Base-by-base conservation (phyloP, 2,329 filamentous ascomycete species). In the Phyllosticta capitalensis region DNA sequence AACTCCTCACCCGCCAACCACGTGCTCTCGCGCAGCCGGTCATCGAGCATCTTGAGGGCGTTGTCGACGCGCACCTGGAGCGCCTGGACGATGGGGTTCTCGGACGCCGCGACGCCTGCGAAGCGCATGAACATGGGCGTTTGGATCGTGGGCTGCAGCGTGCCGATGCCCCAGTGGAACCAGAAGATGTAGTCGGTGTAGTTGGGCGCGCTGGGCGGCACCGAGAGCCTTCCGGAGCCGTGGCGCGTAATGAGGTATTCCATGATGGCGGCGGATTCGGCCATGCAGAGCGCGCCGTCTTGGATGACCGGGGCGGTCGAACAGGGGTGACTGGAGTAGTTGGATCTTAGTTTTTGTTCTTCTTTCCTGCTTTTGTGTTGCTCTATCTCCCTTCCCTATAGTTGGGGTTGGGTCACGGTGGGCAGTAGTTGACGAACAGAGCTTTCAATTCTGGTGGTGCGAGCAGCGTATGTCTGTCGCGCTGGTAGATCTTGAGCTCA, bases 151-250 rank as follows among this genome's bases (percentile, higher is more conserved):
- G 75, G 69, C 61, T 76, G 74, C 7, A 78, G 59, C 2, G 69
- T 74, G 5, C 68, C 73, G 24, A 77, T 74, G 9, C 75, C 72
- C 67, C 78, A 86, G 67, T 87, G 82, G 66, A 83, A 81, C 83
- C 83, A 88, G 73, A 83, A 86, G 0, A 88, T 66, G 63, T 83
- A 88, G 55, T 84, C 78, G 1, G 81, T 73, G 63, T 84, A 88
- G 52, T 76, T 74, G 17, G 75, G 69, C 55, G 81, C 71, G 0
- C 68, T 64, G 0, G 80, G 78, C 0, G 65, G 54, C 0, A 84
- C 64, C 9, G 77, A 71, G 0, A 87, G 72, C 12, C 69, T 71
- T 5, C 82, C 82, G 5, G 67, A 62, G 33, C 62, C 71, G 58
- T 54, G 26, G 52, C 78, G 79, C 64, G 77, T 70, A 61, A 79